Base-by-base conservation (phyloP, 2,329 filamentous ascomycete species). In the Dothistroma pini region DNA sequence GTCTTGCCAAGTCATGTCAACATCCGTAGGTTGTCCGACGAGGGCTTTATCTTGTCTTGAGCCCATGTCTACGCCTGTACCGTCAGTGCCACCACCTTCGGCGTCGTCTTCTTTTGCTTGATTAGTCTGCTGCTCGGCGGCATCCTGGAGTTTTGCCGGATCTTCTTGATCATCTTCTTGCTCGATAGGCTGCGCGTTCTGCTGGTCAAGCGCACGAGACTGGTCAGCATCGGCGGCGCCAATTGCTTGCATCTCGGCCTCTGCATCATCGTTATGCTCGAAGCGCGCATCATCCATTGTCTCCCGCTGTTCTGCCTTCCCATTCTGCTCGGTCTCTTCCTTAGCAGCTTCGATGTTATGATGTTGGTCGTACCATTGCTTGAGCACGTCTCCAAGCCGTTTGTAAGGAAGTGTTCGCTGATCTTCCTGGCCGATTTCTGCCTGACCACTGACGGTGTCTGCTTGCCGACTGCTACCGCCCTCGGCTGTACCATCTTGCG, bases 341-440 rank as follows among this genome's bases (percentile, higher is more conserved):
- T 74, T 75, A 21, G 78, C 76, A 5, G 83, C 78, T 60, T 89
- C 83, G 68, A 99, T 97, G 63, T 96, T 89, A 52, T 85, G 86
- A 70, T 96, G 90, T 71, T 92, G 90, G 61, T 90, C 86, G 75
- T 97, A 93, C 91, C 93, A 99, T 69, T 89, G 86, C 74, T 97
- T 93, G 34, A 99, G 81, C 6, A 91, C 89, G 77, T 99, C 92
- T 22, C 95, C 95, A 32, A 99, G 84, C 72, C 96, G 96, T 78
- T 95, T 95, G 82, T 97, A 96, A 0, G 92, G 90, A 67, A 95
- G 86, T 22, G 51, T 80, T 78, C 63, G 56, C 50, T 66, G 59
- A 22, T 66, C 56, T 38, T 63, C 57, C 14, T 58, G 52, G 10
- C 62, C 60, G 21, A 48, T 29, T 47, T 67, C 60, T 11, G 65